These are phyloP conservation scores for Trifolium dubium DNA, from an alignment of 306 rosid genomes.

Conservation along the genomic window DNA sequence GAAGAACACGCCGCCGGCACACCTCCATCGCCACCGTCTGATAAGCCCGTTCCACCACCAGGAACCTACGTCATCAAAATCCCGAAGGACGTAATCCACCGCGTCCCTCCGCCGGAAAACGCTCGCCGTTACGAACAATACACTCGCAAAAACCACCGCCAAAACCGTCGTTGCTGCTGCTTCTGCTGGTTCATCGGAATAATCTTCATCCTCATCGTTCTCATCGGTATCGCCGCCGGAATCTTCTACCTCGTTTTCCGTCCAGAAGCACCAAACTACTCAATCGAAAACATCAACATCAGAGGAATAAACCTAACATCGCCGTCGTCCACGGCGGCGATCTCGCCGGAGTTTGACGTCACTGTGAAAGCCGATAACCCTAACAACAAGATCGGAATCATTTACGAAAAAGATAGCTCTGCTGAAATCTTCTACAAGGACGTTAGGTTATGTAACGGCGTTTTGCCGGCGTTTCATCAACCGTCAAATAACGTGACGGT, in stretches of 20 bases:
- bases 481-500: constrained; percentile 66
- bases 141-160: constrained; percentile 46
- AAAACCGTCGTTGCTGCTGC: constrained; percentile 47
- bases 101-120: constrained; percentile 81
- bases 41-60: constrained; percentile 53
- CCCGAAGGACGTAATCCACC: constrained; percentile 81
- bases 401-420: constrained; percentile 59
- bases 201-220: constrained; percentile 43
- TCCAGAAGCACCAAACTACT: constrained; percentile 60
- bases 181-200: constrained; percentile 54
- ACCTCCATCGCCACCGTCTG: constrained; percentile 19
- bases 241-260: constrained; percentile 64
- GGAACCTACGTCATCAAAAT: constrained; percentile 72
- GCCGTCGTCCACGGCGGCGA: constrained; percentile 17
- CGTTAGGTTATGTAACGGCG: constrained; percentile 55
- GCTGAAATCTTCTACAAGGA: constrained; percentile 50
- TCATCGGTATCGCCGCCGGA: constrained; percentile 51
- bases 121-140: constrained; percentile 53
- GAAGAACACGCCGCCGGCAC: neutral
- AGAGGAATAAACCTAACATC: constrained; percentile 56
- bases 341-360: constrained; percentile 62
- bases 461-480: constrained; percentile 68
- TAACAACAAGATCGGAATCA: constrained; percentile 69
- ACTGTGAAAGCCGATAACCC: constrained; percentile 61
- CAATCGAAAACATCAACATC: constrained; percentile 52